These are phyloP conservation scores for Cercophora scortea DNA, from an alignment of 495 filamentous ascomycete species.

Conservation along the genomic window DNA sequence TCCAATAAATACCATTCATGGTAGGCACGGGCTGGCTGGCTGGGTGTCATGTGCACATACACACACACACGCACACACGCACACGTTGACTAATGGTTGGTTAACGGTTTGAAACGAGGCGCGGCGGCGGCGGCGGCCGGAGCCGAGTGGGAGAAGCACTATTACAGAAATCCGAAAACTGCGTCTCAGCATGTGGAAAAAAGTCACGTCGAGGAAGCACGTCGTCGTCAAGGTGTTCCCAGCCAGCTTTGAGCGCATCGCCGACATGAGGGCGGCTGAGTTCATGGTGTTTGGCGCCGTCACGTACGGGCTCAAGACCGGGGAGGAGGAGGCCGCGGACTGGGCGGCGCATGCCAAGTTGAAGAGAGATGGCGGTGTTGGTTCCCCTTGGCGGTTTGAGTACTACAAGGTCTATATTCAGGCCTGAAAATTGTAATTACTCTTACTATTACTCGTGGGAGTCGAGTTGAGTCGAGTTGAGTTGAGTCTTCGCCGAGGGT, in stretches of 20 bases:
- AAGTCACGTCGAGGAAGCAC: conserved; percentile 22
- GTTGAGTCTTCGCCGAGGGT: no score
- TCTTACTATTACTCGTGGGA: no score
- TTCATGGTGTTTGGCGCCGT: conserved; percentile 28
- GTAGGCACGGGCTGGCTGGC: no score
- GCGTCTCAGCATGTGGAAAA: conserved; percentile 18
- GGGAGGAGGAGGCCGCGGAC: conserved; percentile 1
- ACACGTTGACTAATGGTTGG: no score
- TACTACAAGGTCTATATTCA: conserved; percentile 11
- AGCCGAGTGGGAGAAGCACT: no score
- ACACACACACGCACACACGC: no score
- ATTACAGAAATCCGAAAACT: conserved; percentile 17
- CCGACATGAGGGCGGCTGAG: conserved; percentile 10
- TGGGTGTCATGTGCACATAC: no score
- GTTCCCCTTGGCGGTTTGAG: conserved; percentile 3
- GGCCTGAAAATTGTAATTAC: no score
- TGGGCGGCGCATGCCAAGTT: conserved; percentile 19
- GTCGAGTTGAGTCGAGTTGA: no score
- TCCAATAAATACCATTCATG: no score
- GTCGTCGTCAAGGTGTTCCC: conserved; percentile 24
- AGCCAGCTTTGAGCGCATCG: conserved; percentile 11
- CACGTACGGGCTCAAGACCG: conserved; percentile 12
- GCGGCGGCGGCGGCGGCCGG: no score
- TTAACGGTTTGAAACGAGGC: no score
- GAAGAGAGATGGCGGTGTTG: conserved; percentile 5